Percentiles rank a stretch among this genome's conserved stretches.
phyloP scores from a whole-genome alignment of 148 eudicot species.

The Pharnaceum exiguum region DNA sequence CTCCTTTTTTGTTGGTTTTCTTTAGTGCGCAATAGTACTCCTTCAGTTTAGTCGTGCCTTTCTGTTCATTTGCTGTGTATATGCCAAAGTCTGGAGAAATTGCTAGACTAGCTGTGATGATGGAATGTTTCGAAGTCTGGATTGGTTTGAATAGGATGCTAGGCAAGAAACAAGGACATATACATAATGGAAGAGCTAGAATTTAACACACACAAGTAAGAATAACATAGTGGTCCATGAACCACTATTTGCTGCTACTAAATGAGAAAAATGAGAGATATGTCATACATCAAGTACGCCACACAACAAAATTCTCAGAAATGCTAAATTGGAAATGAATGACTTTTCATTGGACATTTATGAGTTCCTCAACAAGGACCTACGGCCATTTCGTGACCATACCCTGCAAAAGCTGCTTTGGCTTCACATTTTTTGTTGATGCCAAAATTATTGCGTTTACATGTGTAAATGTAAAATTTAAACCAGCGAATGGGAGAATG shows the following conservation, averaged over 20 bases:
- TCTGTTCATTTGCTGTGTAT: neutral
- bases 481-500: neutral
- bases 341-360: conserved; percentile 8
- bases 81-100: neutral
- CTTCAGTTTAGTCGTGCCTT: too few species aligned
- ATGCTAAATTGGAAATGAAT: conserved; percentile 1
- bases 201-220: neutral
- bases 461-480: neutral
- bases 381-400: neutral
- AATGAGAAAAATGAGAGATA: conserved; percentile 6
- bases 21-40: too few species aligned
- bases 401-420: neutral
- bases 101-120: conserved; percentile 13
- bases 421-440: neutral
- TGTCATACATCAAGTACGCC: conserved; percentile 9
- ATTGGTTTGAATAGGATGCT: conserved; percentile 14
- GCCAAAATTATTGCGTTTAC: neutral
- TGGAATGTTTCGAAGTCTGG: conserved; percentile 6
- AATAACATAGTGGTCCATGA: conserved; percentile 11
- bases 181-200: conserved; percentile 10
- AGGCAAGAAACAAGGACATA: conserved; percentile 9
- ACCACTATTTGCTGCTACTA: conserved; percentile 4
- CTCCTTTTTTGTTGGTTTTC: too few species aligned
- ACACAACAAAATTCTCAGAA: conserved; percentile 4
- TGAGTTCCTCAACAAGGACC: conserved; percentile 7